Evolutionary conservation across 768 basidiomycete genomes (phyloP).

Genomic region (Guyanaporus albipodus): DNA sequence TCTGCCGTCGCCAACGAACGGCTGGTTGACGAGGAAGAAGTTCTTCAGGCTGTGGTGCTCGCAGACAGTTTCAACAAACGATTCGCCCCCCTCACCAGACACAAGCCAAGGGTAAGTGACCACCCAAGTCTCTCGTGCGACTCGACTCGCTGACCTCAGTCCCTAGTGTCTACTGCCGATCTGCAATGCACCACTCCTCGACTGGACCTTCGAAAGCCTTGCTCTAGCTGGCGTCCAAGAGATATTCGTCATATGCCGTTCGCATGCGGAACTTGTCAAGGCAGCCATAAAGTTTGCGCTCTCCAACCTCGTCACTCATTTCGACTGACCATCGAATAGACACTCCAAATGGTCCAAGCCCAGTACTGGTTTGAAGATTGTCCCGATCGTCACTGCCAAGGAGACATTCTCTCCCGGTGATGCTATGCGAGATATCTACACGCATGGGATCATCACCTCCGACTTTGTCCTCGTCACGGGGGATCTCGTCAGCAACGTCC

Average conservation of each 20-base stretch:
- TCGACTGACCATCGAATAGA: constrained; percentile 34
- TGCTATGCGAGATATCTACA: constrained; percentile 92
- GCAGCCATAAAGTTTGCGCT: constrained; percentile 70
- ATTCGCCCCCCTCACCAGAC: constrained; percentile 84
- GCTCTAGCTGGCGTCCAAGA: constrained; percentile 94
- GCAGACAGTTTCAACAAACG: constrained; percentile 96
- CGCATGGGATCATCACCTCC: constrained; percentile 81
- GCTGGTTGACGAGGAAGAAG: constrained; percentile 72
- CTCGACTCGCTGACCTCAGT: constrained; percentile 16
- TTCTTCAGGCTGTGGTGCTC: constrained; percentile 90
- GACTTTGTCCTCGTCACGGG: constrained; percentile 92
- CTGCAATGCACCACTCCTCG: constrained; percentile 88
- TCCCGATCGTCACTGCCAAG: constrained; percentile 81
- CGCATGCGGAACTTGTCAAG: constrained; percentile 84
- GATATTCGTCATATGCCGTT: constrained; percentile 92
- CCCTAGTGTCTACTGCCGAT: constrained; percentile 85
- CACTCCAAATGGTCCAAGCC: constrained; percentile 84
- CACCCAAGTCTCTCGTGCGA: constrained; percentile 6
- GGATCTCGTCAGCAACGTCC: constrained; percentile 90
- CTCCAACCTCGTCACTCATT: constrained; percentile 11
- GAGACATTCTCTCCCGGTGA: constrained; percentile 87
- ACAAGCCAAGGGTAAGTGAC: constrained; percentile 74
- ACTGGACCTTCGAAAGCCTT: constrained; percentile 96
- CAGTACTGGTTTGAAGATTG: constrained; percentile 74
- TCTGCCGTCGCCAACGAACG: constrained; percentile 56